phyloP scores from a whole-genome alignment of 164 flowering plant species.

The Saururus chinensis region DNA sequence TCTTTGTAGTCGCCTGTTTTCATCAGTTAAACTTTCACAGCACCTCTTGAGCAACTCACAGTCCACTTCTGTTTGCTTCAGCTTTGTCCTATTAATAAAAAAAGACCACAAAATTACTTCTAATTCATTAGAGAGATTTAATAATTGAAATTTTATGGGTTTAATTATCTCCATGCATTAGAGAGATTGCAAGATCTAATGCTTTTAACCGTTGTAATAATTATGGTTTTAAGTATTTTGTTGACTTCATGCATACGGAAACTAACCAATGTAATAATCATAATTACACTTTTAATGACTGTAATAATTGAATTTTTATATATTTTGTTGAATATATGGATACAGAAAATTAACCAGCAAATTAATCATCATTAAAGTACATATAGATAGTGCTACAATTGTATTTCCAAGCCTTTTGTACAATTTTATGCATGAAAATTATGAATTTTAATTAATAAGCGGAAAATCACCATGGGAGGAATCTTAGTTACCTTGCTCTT shows the following conservation, averaged over 20 bases:
- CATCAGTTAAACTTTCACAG: constrained; percentile 66
- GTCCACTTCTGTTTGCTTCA: constrained; percentile 88
- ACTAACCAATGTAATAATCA: too few relatives aligned
- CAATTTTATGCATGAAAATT: too few relatives aligned
- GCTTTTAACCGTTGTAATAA: too few relatives aligned
- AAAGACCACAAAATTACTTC: not conserved
- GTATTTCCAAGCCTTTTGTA: too few relatives aligned
- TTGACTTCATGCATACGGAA: not conserved
- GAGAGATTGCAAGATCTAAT: not conserved
- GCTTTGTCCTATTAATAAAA: constrained; percentile 52
- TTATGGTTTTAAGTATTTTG: not conserved
- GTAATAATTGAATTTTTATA: not conserved
- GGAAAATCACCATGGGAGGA: not conserved
- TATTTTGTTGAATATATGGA: not conserved
- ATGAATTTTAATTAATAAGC: too few relatives aligned
- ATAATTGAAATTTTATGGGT: too few relatives aligned
- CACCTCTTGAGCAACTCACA: constrained; percentile 81
- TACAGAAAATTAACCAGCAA: not conserved
- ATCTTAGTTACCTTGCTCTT: constrained; percentile 55
- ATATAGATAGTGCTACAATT: too few relatives aligned
- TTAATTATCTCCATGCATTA: not conserved
- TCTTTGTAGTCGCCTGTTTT: constrained; percentile 64
- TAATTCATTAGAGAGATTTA: not conserved
- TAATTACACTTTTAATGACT: too few relatives aligned
- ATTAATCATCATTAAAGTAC: not conserved